Evolutionary conservation across 2,329 filamentous ascomycete species (phyloP).

Genomic region (Apiospora sp.): DNA sequence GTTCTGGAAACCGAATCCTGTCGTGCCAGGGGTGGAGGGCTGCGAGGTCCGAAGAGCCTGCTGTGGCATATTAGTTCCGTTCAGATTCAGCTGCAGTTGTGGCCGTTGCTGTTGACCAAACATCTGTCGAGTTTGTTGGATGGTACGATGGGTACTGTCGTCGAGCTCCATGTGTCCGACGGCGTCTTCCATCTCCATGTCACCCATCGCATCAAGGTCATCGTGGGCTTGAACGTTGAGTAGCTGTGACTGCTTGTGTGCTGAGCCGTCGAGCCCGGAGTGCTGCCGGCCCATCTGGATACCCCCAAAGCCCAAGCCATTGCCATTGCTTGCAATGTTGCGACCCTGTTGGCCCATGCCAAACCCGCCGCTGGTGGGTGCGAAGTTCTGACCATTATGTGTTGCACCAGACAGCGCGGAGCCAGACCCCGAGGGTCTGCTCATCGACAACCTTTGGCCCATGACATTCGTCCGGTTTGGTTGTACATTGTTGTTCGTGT

Average conservation of each 20-base stretch:
- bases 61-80: constrained; percentile 76
- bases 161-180: constrained; percentile 71
- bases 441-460: constrained; percentile 42
- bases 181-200: constrained; percentile 96
- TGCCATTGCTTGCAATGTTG: constrained; percentile 30
- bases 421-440: constrained; percentile 36
- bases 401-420: constrained; percentile 37
- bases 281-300: constrained; percentile 52
- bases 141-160: constrained; percentile 64
- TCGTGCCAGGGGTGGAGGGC: constrained; percentile 82
- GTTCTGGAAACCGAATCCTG: constrained; percentile 82
- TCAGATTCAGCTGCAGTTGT: constrained; percentile 83
- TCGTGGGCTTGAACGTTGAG: constrained; percentile 55
- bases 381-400: constrained; percentile 40
- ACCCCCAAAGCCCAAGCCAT: constrained; percentile 37
- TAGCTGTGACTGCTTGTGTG: constrained; percentile 52
- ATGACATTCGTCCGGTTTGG: constrained; percentile 40
- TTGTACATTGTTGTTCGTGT: constrained; percentile 65
- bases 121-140: constrained; percentile 74
- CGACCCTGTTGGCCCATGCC: constrained; percentile 41
- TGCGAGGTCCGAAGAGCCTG: constrained; percentile 86
- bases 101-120: constrained; percentile 70
- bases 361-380: constrained; percentile 36
- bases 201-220: constrained; percentile 86
- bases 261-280: constrained; percentile 37